Evolutionary conservation across 2,329 filamentous ascomycete genomes (phyloP).

Genomic region (Aspergillus ustus): DNA sequence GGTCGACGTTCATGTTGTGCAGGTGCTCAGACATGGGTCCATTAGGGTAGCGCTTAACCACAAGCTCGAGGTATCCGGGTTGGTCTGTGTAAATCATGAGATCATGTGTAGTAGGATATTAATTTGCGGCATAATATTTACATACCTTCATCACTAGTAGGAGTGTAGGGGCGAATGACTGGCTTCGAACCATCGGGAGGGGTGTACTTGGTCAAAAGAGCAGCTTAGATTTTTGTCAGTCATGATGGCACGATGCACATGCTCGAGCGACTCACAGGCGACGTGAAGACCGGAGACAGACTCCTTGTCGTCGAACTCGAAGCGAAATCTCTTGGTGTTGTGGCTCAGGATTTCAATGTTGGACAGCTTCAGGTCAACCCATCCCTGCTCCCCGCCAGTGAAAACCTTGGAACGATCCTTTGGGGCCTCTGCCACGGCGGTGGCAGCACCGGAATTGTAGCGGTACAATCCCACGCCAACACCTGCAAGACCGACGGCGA

Average conservation of each 20-base stretch:
- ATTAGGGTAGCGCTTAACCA: slow-evolving; percentile 89
- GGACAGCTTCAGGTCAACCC: slow-evolving; percentile 78
- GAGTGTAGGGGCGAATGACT: slow-evolving; percentile 90
- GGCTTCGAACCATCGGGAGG: slow-evolving; percentile 81
- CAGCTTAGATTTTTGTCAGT: slow-evolving; percentile 53
- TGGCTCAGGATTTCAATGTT: slow-evolving; percentile 81
- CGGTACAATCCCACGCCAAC: slow-evolving; percentile 63
- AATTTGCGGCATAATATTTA: not conserved
- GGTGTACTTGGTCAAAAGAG: slow-evolving; percentile 90
- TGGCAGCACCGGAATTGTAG: slow-evolving; percentile 42
- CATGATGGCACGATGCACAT: not conserved
- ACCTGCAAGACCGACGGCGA: slow-evolving; percentile 44
- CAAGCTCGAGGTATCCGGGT: slow-evolving; percentile 80
- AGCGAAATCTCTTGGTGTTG: slow-evolving; percentile 93
- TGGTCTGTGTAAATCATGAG: slow-evolving; percentile 57
- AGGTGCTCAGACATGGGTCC: slow-evolving; percentile 92
- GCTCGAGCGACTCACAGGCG: slow-evolving; percentile 61
- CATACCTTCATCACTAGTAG: slow-evolving; percentile 79
- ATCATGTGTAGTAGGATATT: not conserved
- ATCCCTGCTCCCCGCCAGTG: slow-evolving; percentile 87
- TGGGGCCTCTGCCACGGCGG: slow-evolving; percentile 29
- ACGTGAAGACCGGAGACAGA: slow-evolving; percentile 81
- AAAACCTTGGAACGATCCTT: slow-evolving; percentile 60
- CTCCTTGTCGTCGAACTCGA: slow-evolving; percentile 82
- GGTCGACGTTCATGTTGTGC: slow-evolving; percentile 79